Percentiles rank a stretch among this genome's conserved stretches.
phyloP scores from a whole-genome alignment of 1,284 basidiomycete genomes.

The Dichomitus squalens region DNA sequence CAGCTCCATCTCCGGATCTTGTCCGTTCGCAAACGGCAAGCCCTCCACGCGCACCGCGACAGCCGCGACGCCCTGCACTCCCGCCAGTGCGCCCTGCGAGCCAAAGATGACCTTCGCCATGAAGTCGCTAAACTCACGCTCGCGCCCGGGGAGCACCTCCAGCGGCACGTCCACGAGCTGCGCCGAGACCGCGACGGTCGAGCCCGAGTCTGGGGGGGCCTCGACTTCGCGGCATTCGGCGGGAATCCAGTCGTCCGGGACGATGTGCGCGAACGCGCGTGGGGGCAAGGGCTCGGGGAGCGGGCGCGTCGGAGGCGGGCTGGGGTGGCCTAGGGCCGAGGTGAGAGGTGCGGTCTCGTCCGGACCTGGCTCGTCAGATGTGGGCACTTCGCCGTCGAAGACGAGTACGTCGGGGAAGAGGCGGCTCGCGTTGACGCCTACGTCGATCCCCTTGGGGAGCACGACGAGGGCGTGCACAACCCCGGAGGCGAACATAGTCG shows the following conservation, averaged over 20 bases:
- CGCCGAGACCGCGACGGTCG: slow-evolving; percentile 59
- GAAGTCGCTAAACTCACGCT: slow-evolving; percentile 72
- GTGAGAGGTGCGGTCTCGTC: slow-evolving; percentile 2
- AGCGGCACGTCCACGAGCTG: slow-evolving; percentile 71
- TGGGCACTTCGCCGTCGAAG: slow-evolving; percentile 67
- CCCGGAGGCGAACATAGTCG: slow-evolving; percentile 65
- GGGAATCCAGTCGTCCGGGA: slow-evolving; percentile 67
- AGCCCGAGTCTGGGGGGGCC: slow-evolving; percentile 48
- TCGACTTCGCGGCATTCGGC: slow-evolving; percentile 49
- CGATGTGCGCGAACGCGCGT: slow-evolving; percentile 71
- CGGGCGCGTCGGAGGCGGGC: slow-evolving; percentile 44
- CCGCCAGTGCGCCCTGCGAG: slow-evolving; percentile 64
- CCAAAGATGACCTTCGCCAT: slow-evolving; percentile 76
- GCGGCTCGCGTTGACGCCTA: slow-evolving; percentile 58
- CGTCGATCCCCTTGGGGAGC: slow-evolving; percentile 65
- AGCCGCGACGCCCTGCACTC: slow-evolving; percentile 65
- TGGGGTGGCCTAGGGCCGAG: slow-evolving; percentile 3
- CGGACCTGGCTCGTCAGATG: slow-evolving; percentile 11
- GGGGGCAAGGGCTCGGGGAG: slow-evolving; percentile 66
- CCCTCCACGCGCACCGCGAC: slow-evolving; percentile 64
- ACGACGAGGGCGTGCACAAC: slow-evolving; percentile 64
- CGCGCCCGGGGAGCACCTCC: slow-evolving; percentile 71
- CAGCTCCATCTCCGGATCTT: slow-evolving; percentile 54
- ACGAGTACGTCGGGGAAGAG: slow-evolving; percentile 76
- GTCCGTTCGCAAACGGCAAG: slow-evolving; percentile 47